Evolutionary conservation across 106 monocot genomes (phyloP), one percentile per base, ranked within the genome.

Genomic region (Dendrobium huoshanense): DNA sequence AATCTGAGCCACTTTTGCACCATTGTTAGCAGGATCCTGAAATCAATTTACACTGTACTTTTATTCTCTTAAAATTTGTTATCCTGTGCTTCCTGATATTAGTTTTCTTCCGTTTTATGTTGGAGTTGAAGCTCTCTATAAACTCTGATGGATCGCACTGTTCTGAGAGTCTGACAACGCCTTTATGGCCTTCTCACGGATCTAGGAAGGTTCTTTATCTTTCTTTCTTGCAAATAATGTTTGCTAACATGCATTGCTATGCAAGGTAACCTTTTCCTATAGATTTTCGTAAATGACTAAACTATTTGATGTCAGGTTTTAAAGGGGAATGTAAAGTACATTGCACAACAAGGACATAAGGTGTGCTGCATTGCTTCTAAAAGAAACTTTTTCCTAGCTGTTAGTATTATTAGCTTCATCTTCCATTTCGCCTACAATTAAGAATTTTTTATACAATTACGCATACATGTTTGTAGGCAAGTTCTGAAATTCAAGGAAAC

Each of bases 111-210:
- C 59, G 13, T 37, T 65, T 8, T 79, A 58, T 16, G 58, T 79
- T 59, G 61, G 61, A 43, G 19, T 79, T 13, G 1, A 55, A 84
- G 84, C 84, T 84, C 59, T 84, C 75, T 51, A 20, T 84, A 67
- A 75, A 75, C 8, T 73, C 65, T 18, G 75, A 80, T 10, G 74
- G 7, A 10, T 74, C 40, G 15, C 47, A 76, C 9, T 75, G 29
- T 78, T 41, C 83, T 9, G 22, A 29, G 67, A 51, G 80, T 17
- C 22, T 67, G 19, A 48, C 56, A 76, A 67, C 18, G 9, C 45
- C 42, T 5, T 33, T 10, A 72, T 78, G 44, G 56, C 31, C 31
- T 49, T 48, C 64, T 6, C 20, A 59, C 76, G 75, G 41, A 80
- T 0, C 22, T 65, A 45, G 24, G 37, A 80, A 84, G 84, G 84